Conservation (phyloP, 768 basidiomycete genomes). For the Trametes villosa region DNA sequence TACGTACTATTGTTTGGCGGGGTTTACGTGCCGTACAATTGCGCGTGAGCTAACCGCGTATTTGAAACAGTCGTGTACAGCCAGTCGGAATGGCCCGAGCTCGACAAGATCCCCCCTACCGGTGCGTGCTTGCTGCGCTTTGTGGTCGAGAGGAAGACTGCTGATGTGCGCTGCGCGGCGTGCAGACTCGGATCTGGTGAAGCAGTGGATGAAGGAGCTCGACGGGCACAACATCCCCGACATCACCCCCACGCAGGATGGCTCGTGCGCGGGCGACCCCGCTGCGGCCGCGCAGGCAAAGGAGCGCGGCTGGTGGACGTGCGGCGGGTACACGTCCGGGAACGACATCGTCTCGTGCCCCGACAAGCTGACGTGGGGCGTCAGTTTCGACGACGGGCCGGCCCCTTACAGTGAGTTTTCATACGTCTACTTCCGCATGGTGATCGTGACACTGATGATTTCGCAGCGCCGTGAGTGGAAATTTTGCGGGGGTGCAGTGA, state of each 20-base stretch:
- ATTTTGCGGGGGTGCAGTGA: neutral
- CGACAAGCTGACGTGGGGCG: conserved; percentile 74
- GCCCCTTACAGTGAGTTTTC: conserved; percentile 70
- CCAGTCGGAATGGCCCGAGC: conserved; percentile 59
- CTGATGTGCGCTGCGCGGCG: neutral
- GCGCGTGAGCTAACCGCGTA: neutral
- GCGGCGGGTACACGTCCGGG: conserved; percentile 66
- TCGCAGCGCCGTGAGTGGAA: conserved; percentile 52
- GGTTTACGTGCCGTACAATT: neutral
- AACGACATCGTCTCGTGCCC: conserved; percentile 72
- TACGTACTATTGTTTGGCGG: conserved; percentile 37
- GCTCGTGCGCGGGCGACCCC: conserved; percentile 68
- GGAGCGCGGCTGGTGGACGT: conserved; percentile 90
- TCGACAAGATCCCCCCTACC: conserved; percentile 63
- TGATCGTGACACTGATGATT: conserved; percentile 16
- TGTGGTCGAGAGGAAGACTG: neutral
- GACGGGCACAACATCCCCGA: conserved; percentile 72
- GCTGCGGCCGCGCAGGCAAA: conserved; percentile 57
- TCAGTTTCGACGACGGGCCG: conserved; percentile 90
- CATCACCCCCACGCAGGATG: conserved; percentile 63
- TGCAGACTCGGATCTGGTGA: conserved; percentile 63
- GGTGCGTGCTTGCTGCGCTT: conserved; percentile 41
- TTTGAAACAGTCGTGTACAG: conserved; percentile 47
- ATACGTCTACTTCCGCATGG: neutral
- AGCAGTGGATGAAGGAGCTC: conserved; percentile 76